These are phyloP conservation scores for Pseudocercospora pini-densiflorae DNA, from an alignment of 2,329 filamentous ascomycete genomes.

Conservation along the genomic window DNA sequence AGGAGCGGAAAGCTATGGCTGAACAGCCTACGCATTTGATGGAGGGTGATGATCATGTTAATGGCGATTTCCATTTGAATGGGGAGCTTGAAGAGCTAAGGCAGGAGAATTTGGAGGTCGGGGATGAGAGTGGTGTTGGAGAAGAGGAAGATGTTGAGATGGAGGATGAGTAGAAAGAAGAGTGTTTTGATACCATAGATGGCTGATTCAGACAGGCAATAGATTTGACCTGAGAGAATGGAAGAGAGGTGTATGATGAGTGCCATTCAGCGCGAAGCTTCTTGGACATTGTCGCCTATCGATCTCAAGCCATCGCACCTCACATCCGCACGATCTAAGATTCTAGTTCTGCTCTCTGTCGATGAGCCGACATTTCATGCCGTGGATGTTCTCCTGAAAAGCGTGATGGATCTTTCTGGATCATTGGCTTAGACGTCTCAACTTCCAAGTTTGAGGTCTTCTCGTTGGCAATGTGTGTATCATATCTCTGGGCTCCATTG, in stretches of 20 bases:
- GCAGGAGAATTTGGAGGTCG: not conserved
- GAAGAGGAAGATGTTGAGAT: conserved; percentile 13
- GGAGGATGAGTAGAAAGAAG: not conserved
- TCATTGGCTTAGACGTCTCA: too few species aligned
- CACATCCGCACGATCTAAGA: too few species aligned
- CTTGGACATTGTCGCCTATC: too few species aligned
- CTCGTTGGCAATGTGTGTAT: too few species aligned
- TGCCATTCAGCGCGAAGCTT: too few species aligned
- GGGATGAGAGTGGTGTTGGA: conserved; percentile 4
- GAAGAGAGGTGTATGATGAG: not conserved
- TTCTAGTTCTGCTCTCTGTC: too few species aligned
- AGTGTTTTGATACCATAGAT: not conserved
- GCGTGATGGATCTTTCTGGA: too few species aligned
- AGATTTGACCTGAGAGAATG: not conserved
- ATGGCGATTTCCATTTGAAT: conserved; percentile 13
- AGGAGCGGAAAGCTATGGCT: conserved; percentile 15
- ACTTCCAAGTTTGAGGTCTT: too few species aligned
- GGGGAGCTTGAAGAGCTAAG: not conserved
- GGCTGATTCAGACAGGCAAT: not conserved
- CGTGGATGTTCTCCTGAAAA: too few species aligned
- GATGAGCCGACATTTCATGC: too few species aligned
- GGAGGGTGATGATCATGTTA: conserved; percentile 13
- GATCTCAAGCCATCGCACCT: too few species aligned
- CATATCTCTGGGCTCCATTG: too few species aligned
- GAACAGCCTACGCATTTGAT: conserved; percentile 18